phyloP scores from a whole-genome alignment of 306 rosid genomes.

The Clitoria ternatea region DNA sequence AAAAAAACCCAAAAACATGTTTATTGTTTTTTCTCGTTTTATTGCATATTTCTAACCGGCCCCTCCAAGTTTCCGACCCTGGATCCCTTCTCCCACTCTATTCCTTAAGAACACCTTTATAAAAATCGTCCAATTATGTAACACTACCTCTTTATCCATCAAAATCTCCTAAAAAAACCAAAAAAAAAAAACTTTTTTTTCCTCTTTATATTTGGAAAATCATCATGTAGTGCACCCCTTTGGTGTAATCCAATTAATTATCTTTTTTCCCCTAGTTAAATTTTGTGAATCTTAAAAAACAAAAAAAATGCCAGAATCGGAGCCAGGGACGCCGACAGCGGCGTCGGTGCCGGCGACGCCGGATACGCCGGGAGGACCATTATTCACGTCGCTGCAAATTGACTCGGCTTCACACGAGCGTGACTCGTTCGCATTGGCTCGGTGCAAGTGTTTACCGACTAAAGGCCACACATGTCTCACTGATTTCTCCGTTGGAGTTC shows the following conservation, averaged over 20 bases:
- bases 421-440: slow-evolving; percentile 52
- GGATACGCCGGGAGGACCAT: slow-evolving; percentile 56
- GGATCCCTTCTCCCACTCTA: slow-evolving; percentile 38
- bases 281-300: not conserved
- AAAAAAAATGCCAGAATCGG: slow-evolving; percentile 51
- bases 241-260: not conserved
- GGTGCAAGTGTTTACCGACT: slow-evolving; percentile 70
- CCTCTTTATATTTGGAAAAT: slow-evolving; percentile 14
- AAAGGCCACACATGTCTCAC: slow-evolving; percentile 57
- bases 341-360: slow-evolving; percentile 78
- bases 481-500: slow-evolving; percentile 41
- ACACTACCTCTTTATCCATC: slow-evolving; percentile 16
- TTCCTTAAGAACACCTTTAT: slow-evolving; percentile 57
- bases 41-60: not conserved
- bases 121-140: slow-evolving; percentile 69
- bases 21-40: not conserved
- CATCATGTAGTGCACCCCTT: slow-evolving; percentile 42
- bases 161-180: not conserved
- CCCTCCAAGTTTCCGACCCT: slow-evolving; percentile 29
- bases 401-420: slow-evolving; percentile 73
- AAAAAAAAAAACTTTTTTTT: not conserved
- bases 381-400: slow-evolving; percentile 57
- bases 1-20: slow-evolving; percentile 13
- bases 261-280: not conserved
- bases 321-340: slow-evolving; percentile 52